phyloP scores from a whole-genome alignment of 495 filamentous ascomycete species.

The Xylaria palmicola region DNA sequence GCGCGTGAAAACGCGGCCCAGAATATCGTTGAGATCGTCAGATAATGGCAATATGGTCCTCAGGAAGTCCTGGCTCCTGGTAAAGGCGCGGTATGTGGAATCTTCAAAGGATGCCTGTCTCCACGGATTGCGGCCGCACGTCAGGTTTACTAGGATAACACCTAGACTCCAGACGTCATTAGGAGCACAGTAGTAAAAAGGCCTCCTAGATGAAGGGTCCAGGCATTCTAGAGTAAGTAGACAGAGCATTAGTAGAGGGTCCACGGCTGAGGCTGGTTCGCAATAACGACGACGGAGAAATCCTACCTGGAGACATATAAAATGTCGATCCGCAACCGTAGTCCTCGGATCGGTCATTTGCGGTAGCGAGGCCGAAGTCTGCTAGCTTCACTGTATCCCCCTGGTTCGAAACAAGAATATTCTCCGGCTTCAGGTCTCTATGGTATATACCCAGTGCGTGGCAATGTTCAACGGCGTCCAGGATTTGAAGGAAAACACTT shows the following conservation, averaged over 20 bases:
- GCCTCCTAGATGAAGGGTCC: conserved; percentile 73
- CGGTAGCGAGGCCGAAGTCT: conserved; percentile 93
- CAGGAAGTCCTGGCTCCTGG: conserved; percentile 82
- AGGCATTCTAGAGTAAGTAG: conserved; percentile 74
- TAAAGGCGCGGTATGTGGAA: conserved; percentile 90
- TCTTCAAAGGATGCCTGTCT: conserved; percentile 91
- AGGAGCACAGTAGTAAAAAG: conserved; percentile 85
- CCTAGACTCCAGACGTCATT: conserved; percentile 99
- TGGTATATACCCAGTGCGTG: conserved; percentile 94
- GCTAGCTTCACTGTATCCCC: conserved; percentile 92
- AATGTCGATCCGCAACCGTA: conserved; percentile 98
- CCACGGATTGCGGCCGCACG: conserved; percentile 98
- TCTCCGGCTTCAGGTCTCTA: conserved; percentile 96
- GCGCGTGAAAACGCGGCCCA: conserved; percentile 85
- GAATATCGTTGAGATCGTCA: conserved; percentile 81
- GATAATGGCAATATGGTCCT: conserved; percentile 92
- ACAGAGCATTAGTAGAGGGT: conserved; percentile 29
- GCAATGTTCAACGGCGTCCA: conserved; percentile 97
- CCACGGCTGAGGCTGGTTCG: conserved; percentile 14
- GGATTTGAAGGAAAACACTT: conserved; percentile 86
- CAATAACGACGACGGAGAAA: conserved; percentile 15
- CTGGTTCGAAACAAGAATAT: conserved; percentile 86
- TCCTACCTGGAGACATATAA: conserved; percentile 98
- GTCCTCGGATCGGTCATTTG: conserved; percentile 79
- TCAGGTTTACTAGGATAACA: conserved; percentile 95